These are phyloP conservation scores for Salisapilia sapeloensis DNA, from an alignment of 352 stramenopile genomes.

Conservation along the genomic window DNA sequence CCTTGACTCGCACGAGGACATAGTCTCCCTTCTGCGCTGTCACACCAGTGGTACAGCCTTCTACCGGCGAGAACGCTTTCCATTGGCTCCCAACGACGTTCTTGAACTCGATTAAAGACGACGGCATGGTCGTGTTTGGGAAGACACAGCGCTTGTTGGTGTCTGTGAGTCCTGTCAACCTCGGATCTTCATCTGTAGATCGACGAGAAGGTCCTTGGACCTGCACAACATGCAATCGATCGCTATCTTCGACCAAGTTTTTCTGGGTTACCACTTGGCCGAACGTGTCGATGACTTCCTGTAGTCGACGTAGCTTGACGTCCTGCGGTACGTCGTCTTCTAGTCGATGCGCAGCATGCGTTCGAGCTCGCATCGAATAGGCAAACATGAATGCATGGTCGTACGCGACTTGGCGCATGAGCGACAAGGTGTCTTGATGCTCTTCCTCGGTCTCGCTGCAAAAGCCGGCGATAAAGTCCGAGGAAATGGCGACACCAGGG, in stretches of 20 bases:
- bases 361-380: slow-evolving; percentile 93
- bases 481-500: slow-evolving; percentile 79
- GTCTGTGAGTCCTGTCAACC: slow-evolving; percentile 76
- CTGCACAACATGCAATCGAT: slow-evolving; percentile 89
- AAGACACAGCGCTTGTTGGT: slow-evolving; percentile 85
- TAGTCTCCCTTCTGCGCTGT: slow-evolving; percentile 55
- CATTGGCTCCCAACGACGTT: slow-evolving; percentile 14
- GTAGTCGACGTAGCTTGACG: slow-evolving; percentile 89
- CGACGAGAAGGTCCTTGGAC: slow-evolving; percentile 87
- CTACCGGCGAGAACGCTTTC: slow-evolving; percentile 27
- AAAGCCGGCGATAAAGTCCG: slow-evolving; percentile 98
- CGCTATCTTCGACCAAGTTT: slow-evolving; percentile 83
- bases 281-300: slow-evolving; percentile 94
- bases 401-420: slow-evolving; percentile 79
- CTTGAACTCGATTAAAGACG: slow-evolving; percentile 24
- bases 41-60: slow-evolving; percentile 6
- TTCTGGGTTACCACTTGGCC: slow-evolving; percentile 81
- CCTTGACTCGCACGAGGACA: slow-evolving; percentile 61
- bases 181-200: slow-evolving; percentile 46
- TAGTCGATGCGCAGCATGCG: slow-evolving; percentile 90
- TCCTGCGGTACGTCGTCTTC: slow-evolving; percentile 90
- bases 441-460: slow-evolving; percentile 97
- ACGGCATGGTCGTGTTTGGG: slow-evolving; percentile 27
- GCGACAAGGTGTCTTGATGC: slow-evolving; percentile 86
- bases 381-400: slow-evolving; percentile 99